Conservation (phyloP, 352 stramenopile genomes). For the Globisporangium canariense region DNA sequence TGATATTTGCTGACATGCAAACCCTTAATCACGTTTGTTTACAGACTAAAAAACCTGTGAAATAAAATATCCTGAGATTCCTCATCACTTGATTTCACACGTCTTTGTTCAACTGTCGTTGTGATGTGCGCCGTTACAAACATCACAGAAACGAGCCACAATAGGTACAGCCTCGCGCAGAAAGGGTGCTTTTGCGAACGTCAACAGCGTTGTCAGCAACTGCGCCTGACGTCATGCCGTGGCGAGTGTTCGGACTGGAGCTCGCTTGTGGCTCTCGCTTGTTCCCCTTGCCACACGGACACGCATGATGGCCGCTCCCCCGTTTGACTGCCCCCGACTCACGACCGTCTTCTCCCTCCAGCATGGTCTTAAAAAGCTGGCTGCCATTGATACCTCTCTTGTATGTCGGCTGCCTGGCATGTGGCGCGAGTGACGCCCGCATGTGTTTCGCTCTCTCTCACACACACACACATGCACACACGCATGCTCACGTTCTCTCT, state of each 20-base stretch:
- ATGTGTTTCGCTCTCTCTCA: neutral
- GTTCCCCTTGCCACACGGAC: neutral
- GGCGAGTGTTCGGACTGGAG: neutral
- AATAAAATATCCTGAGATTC: neutral
- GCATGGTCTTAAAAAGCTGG: neutral
- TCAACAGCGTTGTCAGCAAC: neutral
- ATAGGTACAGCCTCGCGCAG: slow-evolving; percentile 1
- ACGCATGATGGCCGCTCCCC: neutral
- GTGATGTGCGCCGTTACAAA: neutral
- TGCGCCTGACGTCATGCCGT: neutral
- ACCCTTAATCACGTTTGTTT: no score
- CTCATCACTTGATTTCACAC: neutral
- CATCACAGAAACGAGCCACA: neutral
- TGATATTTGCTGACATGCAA: neutral
- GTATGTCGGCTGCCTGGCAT: neutral
- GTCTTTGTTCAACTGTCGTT: neutral
- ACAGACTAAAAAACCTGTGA: neutral
- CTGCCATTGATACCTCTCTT: neutral
- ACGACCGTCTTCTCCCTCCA: no score
- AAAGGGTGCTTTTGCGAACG: neutral
- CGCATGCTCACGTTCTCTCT: neutral
- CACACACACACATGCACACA: neutral
- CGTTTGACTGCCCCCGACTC: neutral
- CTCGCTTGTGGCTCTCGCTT: neutral
- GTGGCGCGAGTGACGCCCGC: neutral